Evolutionary conservation across 495 filamentous ascomycete species (phyloP).

Genomic region (Penicillium mononematosum): DNA sequence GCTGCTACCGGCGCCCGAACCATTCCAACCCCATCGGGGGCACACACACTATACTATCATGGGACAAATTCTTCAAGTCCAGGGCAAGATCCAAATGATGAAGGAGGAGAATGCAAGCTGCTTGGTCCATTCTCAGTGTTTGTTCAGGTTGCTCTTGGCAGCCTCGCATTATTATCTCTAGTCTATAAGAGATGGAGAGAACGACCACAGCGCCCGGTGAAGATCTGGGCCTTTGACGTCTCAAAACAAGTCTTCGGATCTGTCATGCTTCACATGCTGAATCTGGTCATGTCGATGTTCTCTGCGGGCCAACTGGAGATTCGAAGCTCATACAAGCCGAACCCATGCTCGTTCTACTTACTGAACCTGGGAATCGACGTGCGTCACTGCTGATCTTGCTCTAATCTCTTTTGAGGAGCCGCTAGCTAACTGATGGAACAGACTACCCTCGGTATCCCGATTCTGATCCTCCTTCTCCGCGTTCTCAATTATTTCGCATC

Average conservation of each 20-base stretch:
- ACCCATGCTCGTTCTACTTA: conserved; percentile 95
- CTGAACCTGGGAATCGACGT: conserved; percentile 95
- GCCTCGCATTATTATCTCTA: conserved; percentile 75
- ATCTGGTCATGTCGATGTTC: conserved; percentile 93
- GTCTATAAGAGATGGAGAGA: conserved; percentile 94
- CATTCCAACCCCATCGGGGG: conserved; percentile 10
- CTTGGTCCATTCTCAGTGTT: conserved; percentile 85
- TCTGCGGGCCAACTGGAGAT: conserved; percentile 72
- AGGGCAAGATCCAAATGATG: conserved; percentile 26
- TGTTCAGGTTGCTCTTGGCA: conserved; percentile 84
- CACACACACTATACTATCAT: conserved; percentile 24
- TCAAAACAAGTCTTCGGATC: conserved; percentile 98
- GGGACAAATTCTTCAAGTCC: conserved; percentile 13
- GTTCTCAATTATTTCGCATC: conserved; percentile 67
- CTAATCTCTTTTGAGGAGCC: background rate
- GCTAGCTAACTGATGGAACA: conserved; percentile 35
- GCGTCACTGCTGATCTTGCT: conserved; percentile 41
- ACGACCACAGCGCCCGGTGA: conserved; percentile 83
- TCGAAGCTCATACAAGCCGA: conserved; percentile 66
- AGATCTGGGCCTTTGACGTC: conserved; percentile 95
- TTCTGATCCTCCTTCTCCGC: conserved; percentile 82
- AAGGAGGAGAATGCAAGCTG: conserved; percentile 72
- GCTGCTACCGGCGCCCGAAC: conserved; percentile 14
- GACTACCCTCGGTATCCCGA: conserved; percentile 94
- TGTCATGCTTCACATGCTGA: conserved; percentile 82